phyloP scores from a whole-genome alignment of 768 basidiomycete species.

The Jaapia argillacea region DNA sequence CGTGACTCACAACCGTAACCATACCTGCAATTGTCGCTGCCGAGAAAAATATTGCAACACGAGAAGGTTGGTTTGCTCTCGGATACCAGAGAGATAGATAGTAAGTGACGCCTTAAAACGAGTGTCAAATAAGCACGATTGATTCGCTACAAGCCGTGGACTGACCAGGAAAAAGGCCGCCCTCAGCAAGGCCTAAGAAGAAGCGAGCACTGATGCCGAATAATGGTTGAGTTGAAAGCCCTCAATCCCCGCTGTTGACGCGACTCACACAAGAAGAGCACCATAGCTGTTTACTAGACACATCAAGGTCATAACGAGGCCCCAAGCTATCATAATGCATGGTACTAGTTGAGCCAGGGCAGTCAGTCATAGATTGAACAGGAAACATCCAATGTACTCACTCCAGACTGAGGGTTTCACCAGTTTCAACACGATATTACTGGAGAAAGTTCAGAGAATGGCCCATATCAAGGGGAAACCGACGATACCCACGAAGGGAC shows the following conservation, averaged over 20 bases:
- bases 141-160: background rate
- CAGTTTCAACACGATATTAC: conserved; percentile 28
- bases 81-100: conserved; percentile 53
- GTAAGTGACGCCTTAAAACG: conserved; percentile 30
- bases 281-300: conserved; percentile 24
- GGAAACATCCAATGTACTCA: conserved; percentile 9
- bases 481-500: conserved; percentile 24
- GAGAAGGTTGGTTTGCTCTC: conserved; percentile 42
- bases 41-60: conserved; percentile 55
- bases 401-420: conserved; percentile 25
- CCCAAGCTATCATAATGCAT: conserved; percentile 28
- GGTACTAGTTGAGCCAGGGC: conserved; percentile 27
- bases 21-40: conserved; percentile 45
- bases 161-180: conserved; percentile 24
- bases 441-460: conserved; percentile 4
- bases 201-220: conserved; percentile 21
- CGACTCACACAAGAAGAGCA: conserved; percentile 21
- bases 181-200: conserved; percentile 38
- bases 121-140: conserved; percentile 5
- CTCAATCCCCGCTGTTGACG: background rate
- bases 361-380: conserved; percentile 4
- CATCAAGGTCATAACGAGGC: conserved; percentile 28
- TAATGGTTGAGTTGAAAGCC: background rate
- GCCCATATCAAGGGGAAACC: background rate
- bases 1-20: conserved; percentile 2